A percentile compares a stretch with the other conserved stretches of the same genome.
phyloP scores from a whole-genome alignment of 2,329 filamentous ascomycete genomes.

The Verticillium zaregamsianum region DNA sequence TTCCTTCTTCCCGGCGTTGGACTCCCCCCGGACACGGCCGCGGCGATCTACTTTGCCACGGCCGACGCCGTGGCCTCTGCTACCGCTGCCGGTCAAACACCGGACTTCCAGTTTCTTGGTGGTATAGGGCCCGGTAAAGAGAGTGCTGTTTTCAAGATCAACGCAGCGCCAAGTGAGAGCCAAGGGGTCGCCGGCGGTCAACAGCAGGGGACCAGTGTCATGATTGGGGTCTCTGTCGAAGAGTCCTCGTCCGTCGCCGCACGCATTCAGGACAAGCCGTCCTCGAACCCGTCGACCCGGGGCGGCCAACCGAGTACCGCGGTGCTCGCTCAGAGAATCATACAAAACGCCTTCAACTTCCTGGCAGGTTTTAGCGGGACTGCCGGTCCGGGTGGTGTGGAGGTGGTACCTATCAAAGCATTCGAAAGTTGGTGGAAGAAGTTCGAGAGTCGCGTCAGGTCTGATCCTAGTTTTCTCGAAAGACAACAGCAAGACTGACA shows the following conservation, averaged over 20 bases:
- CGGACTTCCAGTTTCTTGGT: conserved; percentile 79
- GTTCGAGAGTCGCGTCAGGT: conserved; percentile 82
- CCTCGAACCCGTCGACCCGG: conserved; percentile 15
- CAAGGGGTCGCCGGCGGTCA: conserved; percentile 14
- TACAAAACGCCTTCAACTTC: conserved; percentile 97
- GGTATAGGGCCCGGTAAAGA: conserved; percentile 88
- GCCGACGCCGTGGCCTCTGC: conserved; percentile 33
- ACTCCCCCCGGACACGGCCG: conserved; percentile 72
- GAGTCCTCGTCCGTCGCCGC: conserved; percentile 65
- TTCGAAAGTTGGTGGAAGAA: conserved; percentile 99
- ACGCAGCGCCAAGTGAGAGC: conserved; percentile 19
- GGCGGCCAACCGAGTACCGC: conserved; percentile 56
- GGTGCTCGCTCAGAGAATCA: conserved; percentile 85
- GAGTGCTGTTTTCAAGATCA: conserved; percentile 83
- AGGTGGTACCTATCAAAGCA: conserved; percentile 88
- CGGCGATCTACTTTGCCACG: conserved; percentile 81
- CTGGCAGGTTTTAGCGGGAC: conserved; percentile 78
- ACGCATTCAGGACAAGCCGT: conserved; percentile 59
- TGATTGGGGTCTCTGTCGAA: conserved; percentile 81
- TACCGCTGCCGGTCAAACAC: conserved; percentile 33
- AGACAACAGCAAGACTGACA: conserved; percentile 33
- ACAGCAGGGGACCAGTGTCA: conserved; percentile 41
- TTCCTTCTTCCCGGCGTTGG: conserved; percentile 78
- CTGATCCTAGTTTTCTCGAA: conserved; percentile 87
- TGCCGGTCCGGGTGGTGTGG: conserved; percentile 58